Evolutionary conservation across 495 filamentous ascomycete genomes (phyloP).

Genomic region (Parachaetomium inaequale): DNA sequence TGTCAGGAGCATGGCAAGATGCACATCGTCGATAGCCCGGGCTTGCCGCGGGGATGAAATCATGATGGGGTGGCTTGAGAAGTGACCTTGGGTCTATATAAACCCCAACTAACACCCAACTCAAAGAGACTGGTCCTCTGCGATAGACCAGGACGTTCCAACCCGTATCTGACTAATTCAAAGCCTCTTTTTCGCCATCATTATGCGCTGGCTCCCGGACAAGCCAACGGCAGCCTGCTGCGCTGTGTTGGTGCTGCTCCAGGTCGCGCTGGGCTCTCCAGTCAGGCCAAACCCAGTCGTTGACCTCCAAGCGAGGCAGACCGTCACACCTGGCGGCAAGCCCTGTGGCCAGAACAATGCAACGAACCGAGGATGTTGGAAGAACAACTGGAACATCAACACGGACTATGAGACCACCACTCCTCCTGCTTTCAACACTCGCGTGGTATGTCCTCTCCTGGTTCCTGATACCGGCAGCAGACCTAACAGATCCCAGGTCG

Average conservation of each 20-base stretch:
- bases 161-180: neutral
- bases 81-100: neutral
- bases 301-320: slow-evolving; percentile 22
- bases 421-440: slow-evolving; percentile 30
- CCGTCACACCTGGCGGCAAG: slow-evolving; percentile 28
- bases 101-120: neutral
- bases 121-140: no score
- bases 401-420: slow-evolving; percentile 34
- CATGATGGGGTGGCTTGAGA: no score
- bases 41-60: neutral
- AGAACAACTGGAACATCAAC: slow-evolving; percentile 31
- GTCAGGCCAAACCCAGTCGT: slow-evolving; percentile 1
- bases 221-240: neutral
- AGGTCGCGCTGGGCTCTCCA: neutral
- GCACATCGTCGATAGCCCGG: neutral
- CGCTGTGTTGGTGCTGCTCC: neutral
- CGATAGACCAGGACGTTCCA: neutral
- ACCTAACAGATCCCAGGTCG: slow-evolving; percentile 25
- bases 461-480: neutral
- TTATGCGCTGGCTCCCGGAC: neutral
- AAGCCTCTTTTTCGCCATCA: neutral
- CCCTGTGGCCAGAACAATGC: slow-evolving; percentile 34
- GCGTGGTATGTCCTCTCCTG: slow-evolving; percentile 23
- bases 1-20: neutral
- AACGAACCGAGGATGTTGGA: slow-evolving; percentile 36